A percentile compares a stretch with the other conserved stretches of the same genome.
These are phyloP conservation scores for Cladorrhinum sp. DNA, from an alignment of 2,329 filamentous ascomycete species.

Conservation along the genomic window DNA sequence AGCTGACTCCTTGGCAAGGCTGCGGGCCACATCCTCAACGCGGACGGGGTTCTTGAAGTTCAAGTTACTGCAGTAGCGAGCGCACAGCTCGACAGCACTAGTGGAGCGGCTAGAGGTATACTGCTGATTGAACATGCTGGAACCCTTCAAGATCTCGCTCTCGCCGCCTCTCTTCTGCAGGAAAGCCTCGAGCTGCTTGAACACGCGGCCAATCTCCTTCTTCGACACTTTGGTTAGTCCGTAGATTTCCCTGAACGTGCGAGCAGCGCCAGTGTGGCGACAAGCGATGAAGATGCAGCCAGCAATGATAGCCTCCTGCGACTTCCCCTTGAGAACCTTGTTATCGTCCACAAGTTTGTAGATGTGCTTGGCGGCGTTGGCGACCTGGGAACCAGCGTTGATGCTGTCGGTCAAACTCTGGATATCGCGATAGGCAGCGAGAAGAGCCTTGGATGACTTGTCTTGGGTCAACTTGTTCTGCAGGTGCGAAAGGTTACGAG, in stretches of 20 bases:
- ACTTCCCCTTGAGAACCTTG: conserved; percentile 93
- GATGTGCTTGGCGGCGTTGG: conserved; percentile 88
- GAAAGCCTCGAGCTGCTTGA: conserved; percentile 89
- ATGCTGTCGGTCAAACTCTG: conserved; percentile 82
- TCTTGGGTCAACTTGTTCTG: conserved; percentile 57
- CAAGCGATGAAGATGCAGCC: conserved; percentile 98
- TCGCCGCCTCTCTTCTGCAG: conserved; percentile 64
- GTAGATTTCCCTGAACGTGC: conserved; percentile 93
- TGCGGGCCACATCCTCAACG: conserved; percentile 75
- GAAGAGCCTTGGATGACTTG: conserved; percentile 45
- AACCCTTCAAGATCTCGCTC: conserved; percentile 53
- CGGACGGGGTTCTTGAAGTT: conserved; percentile 67
- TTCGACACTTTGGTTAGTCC: conserved; percentile 90
- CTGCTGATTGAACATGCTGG: conserved; percentile 49
- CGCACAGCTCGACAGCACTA: conserved; percentile 78
- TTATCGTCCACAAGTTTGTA: conserved; percentile 93
- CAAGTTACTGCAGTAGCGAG: conserved; percentile 84
- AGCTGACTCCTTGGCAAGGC: conserved; percentile 74
- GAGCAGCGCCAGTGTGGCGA: conserved; percentile 79
- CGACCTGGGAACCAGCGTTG: conserved; percentile 74
- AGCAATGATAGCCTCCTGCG: conserved; percentile 88
- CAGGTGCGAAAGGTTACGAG: conserved; percentile 71
- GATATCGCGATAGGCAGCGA: conserved; percentile 87
- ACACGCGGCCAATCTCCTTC: conserved; percentile 95
- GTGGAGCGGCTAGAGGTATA: conserved; percentile 76